Base-by-base conservation (phyloP, 1,284 basidiomycete species). In the Cystobasidium slooffiae region DNA sequence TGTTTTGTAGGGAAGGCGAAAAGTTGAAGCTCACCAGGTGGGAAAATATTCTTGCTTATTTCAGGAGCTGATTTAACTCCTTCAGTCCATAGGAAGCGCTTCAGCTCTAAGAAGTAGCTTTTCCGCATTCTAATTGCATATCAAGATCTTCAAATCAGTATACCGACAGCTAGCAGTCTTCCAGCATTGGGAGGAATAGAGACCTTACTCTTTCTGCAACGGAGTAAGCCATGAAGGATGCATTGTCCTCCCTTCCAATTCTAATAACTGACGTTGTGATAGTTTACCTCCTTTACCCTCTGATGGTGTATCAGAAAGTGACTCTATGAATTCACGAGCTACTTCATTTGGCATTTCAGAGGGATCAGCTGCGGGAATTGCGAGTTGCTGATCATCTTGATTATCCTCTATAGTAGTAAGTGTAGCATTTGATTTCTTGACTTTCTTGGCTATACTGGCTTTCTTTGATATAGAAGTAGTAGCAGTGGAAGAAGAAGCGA, bases 91-190 rank as follows among this genome's bases (percentile, higher is more conserved):
- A 92, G 84, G 77, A 88, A 91, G 68, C 84, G 83, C 82, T 92
- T 92, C 61, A 93, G 81, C 22, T 85, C 80, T 62, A 91, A 82
- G 79, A 93, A 93, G 80, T 91, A 92, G 0, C 88, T 86, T 79
- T 91, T 89, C 78, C 85, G 86, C 74, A 92, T 39, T 87, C 79
- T 91, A 90, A 76, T 89, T 12, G 39, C 37, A 6, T 9, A 10
- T 9, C n/a, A 20, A 87, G 77, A 88, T 87, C 70, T 91, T 84
- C 37, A 90, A 64, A 18, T 31, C 9, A 46, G 10, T 20, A 55
- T 10, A n/a, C n/a, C 37, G 39, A 53, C 39, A 8, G 31, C 12
- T 41, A n/a, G 20, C 20, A 37, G 52, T 0, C 6, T 58, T 37
- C 66, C 1, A 20, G 10, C 53, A n/a, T 2, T 37, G 41, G 31